A percentile compares a stretch with the other conserved stretches of the same genome.
Conservation (phyloP, 2,329 filamentous ascomycete genomes). For the Pseudogymnoascus sp. region DNA sequence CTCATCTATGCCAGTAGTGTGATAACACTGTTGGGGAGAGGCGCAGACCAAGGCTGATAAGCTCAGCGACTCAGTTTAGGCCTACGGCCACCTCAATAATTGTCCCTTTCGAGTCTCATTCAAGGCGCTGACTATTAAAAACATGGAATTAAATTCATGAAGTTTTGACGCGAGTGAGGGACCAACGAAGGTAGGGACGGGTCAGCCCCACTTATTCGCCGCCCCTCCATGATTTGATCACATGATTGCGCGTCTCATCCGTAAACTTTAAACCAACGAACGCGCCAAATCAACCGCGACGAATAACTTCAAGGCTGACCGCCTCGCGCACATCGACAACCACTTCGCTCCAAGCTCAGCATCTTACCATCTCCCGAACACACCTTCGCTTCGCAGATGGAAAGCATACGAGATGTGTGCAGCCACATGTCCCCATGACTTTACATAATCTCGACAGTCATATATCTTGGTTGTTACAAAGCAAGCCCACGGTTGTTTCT, state of each 20-base stretch:
- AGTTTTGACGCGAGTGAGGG: not conserved
- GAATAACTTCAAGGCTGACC: slow-evolving; percentile 5
- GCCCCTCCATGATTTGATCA: not conserved
- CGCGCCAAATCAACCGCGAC: not conserved
- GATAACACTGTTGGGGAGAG: not conserved
- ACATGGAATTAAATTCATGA: not conserved
- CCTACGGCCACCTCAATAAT: not conserved
- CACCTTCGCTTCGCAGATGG: not conserved
- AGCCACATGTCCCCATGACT: slow-evolving; percentile 26
- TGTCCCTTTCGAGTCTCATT: not conserved
- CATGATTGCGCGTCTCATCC: not conserved
- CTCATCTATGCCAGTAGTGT: not conserved
- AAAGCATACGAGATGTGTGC: slow-evolving; percentile 13
- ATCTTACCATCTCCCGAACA: not conserved
- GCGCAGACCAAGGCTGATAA: not conserved
- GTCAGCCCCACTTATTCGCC: not conserved
- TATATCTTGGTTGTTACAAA: slow-evolving; percentile 27
- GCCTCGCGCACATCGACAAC: not conserved
- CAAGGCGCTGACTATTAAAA: not conserved
- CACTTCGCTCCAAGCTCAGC: not conserved
- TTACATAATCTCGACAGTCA: slow-evolving; percentile 27
- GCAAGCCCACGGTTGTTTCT: slow-evolving; percentile 17
- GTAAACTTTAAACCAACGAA: not conserved
- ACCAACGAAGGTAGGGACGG: not conserved
- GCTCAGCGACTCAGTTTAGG: not conserved